Evolutionary conservation across 2,329 filamentous ascomycete species (phyloP).

Genomic region (Rhynchosporium secalis): DNA sequence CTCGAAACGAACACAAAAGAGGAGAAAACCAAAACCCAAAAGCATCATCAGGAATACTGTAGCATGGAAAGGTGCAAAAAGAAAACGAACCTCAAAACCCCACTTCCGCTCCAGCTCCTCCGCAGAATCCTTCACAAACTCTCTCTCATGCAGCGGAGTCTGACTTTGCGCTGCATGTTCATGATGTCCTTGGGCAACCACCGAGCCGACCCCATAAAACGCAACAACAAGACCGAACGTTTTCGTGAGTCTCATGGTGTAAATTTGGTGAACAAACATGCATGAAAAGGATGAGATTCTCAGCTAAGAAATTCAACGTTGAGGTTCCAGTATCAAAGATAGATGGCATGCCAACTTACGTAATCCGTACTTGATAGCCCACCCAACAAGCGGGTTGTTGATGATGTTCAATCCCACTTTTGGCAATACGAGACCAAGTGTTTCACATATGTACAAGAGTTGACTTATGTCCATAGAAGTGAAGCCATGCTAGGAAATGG

Average conservation of each 20-base stretch:
- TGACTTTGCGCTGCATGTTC: constrained; percentile 35
- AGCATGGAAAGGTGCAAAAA: not conserved
- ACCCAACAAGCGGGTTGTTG: too few species aligned
- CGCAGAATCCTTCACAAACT: constrained; percentile 52
- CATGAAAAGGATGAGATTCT: not conserved
- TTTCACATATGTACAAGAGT: not conserved
- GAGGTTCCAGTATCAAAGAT: too few species aligned
- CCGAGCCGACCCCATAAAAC: not conserved
- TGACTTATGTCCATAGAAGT: not conserved
- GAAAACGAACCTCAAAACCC: constrained; percentile 53
- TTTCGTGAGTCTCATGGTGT: not conserved
- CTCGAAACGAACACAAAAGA: constrained; percentile 7
- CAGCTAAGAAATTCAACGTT: not conserved
- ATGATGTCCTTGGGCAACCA: constrained; percentile 17
- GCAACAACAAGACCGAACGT: not conserved
- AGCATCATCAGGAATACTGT: too few species aligned
- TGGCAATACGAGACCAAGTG: too few species aligned
- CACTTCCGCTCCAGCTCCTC: constrained; percentile 58
- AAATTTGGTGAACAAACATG: not conserved
- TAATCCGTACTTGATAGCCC: too few species aligned
- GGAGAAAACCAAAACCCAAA: not conserved
- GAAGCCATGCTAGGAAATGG: too few species aligned
- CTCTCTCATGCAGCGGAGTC: constrained; percentile 42
- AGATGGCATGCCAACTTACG: too few species aligned
- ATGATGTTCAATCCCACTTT: too few species aligned